phyloP scores from a whole-genome alignment of 495 filamentous ascomycete species.

The Chaetomium cochliodes region DNA sequence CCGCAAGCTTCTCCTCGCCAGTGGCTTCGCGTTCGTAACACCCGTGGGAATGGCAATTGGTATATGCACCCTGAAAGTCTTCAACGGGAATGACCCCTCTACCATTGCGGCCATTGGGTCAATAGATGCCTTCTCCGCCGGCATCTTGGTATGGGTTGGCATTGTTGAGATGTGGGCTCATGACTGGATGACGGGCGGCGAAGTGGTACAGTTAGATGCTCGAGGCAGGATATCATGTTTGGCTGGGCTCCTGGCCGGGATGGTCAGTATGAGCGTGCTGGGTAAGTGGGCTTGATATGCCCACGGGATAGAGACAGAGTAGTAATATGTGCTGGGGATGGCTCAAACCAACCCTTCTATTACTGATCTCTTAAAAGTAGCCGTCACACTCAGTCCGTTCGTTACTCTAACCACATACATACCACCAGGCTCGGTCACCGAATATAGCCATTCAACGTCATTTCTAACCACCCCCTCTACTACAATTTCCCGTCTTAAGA shows the following conservation, averaged over 20 bases:
- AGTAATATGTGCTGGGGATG: no score
- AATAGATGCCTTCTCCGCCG: conserved; percentile 56
- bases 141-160: conserved; percentile 60
- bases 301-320: no score
- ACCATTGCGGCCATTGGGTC: conserved; percentile 58
- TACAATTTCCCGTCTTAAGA: background rate
- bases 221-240: conserved; percentile 24
- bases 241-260: conserved; percentile 25
- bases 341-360: no score
- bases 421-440: no score
- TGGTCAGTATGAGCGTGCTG: conserved; percentile 37
- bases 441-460: background rate
- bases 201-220: conserved; percentile 28
- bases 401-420: no score
- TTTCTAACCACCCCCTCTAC: background rate
- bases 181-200: conserved; percentile 51
- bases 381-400: no score
- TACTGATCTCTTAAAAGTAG: no score
- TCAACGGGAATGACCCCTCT: conserved; percentile 56
- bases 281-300: conserved; percentile 36
- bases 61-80: conserved; percentile 50
- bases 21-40: conserved; percentile 54
- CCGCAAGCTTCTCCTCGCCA: conserved; percentile 48
- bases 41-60: conserved; percentile 61
- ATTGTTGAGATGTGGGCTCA: conserved; percentile 59